Base-by-base conservation (phyloP, 2,329 filamentous ascomycete species). In the Fusarium sp. region DNA sequence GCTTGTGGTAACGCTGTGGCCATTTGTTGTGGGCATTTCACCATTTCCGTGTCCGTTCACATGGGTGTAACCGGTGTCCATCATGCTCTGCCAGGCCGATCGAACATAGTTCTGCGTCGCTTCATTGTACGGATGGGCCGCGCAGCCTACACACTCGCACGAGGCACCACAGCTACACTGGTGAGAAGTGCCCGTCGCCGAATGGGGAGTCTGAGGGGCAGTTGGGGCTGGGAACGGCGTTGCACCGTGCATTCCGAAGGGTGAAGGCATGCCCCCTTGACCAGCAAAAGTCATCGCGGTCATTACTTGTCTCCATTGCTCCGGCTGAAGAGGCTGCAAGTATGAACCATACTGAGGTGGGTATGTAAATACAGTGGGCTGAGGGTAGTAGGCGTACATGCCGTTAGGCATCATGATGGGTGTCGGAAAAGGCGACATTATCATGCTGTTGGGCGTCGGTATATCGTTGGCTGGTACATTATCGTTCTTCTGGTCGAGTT, bases 71-170 rank as follows among this genome's bases (percentile, higher is more conserved):
- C 72, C 65, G 25, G 73, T 71, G 33, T 83, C 81, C 68, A 76
- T 74, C 82, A 84, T 84, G 58, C 75, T 81, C 51, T 81, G 80
- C 79, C 81, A 84, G 3, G 86, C 86, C 11, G 86, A 86, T 57
- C 85, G 82, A 7, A 90, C 83, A 64, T 85, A 85, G 55, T 83
- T 84, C 68, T 84, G 86, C 56, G 88, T 92, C 27, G 90, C 88
- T 12, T 88, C 84, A 73, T 93, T 93, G 76, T 90, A 91, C 18
- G 91, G 90, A 78, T 93, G 91, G 5, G 88, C 88, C 10, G 89
- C 85, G 77, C 91, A 93, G 16, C 90, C 91, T 39, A 93, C 83
- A 76, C 91, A 93, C 72, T 90, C 86, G 72, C 91, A 93, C 33
- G 83, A 83, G 60, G 91, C 88, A 25, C 91, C 91, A 76, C 91